Conservation (phyloP, 2,329 filamentous ascomycete species). For the Colletotrichum ledebouriae region DNA sequence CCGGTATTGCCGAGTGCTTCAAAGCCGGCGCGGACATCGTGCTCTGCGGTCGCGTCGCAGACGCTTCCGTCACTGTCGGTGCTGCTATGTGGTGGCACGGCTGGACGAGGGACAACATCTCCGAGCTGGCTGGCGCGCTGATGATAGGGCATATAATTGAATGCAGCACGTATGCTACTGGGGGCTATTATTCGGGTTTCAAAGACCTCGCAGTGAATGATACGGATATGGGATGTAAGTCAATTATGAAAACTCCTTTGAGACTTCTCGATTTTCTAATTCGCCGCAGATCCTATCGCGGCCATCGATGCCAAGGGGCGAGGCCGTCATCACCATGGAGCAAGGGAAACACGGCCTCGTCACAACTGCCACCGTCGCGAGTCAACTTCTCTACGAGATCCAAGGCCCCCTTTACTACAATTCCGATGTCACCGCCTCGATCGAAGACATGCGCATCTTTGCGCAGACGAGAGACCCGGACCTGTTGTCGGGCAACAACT, state of each 20-base stretch:
- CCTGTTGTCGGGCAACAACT: constrained; percentile 37
- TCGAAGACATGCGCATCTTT: constrained; percentile 57
- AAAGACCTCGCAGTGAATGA: constrained; percentile 45
- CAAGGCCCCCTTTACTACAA: constrained; percentile 63
- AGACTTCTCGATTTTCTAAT: not conserved
- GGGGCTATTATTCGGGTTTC: constrained; percentile 51
- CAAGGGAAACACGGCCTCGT: constrained; percentile 56
- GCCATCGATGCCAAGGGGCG: constrained; percentile 9
- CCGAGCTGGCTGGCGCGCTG: constrained; percentile 44
- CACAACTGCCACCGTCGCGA: constrained; percentile 52
- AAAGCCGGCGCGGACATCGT: constrained; percentile 56
- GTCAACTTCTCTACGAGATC: constrained; percentile 64
- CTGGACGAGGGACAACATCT: constrained; percentile 44
- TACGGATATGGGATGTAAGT: constrained; percentile 36
- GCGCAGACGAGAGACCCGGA: constrained; percentile 53
- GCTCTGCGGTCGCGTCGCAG: constrained; percentile 58
- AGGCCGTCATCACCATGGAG: not conserved
- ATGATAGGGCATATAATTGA: constrained; percentile 46
- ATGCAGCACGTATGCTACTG: constrained; percentile 48
- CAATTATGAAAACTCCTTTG: constrained; percentile 12
- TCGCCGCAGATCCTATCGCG: not conserved
- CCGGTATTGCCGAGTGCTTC: constrained; percentile 60
- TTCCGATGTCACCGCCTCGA: constrained; percentile 60
- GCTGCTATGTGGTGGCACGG: constrained; percentile 65
- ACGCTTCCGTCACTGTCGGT: constrained; percentile 62